These are phyloP conservation scores for Colletotrichum costaricense DNA, from an alignment of 2,329 filamentous ascomycete species.

Conservation along the genomic window DNA sequence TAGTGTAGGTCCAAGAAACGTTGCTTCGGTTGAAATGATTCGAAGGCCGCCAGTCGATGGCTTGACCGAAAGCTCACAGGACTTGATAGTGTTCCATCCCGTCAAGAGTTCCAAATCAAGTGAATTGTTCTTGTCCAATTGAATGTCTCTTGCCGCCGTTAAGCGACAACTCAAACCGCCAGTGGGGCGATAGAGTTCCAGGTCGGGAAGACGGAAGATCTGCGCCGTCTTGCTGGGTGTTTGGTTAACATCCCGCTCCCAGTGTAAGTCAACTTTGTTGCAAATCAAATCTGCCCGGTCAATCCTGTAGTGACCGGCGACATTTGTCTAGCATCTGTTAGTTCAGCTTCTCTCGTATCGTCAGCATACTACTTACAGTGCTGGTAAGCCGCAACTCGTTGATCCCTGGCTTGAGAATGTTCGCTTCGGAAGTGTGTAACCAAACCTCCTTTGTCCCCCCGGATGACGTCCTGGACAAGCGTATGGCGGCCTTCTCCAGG, in stretches of 20 bases:
- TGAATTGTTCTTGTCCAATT: constrained; percentile 82
- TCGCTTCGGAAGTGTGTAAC: constrained; percentile 44
- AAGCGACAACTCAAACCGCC: constrained; percentile 77
- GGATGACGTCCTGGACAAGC: constrained; percentile 38
- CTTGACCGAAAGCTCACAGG: constrained; percentile 70
- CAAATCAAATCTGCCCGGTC: constrained; percentile 76
- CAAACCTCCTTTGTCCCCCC: constrained; percentile 61
- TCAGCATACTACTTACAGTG: constrained; percentile 45
- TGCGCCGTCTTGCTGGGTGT: constrained; percentile 56
- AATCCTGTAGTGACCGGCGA: constrained; percentile 80
- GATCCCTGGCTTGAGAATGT: constrained; percentile 65
- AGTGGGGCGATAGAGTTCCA: constrained; percentile 79
- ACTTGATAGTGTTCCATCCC: constrained; percentile 77
- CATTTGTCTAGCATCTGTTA: constrained; percentile 62
- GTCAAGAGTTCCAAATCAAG: constrained; percentile 79
- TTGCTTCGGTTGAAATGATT: constrained; percentile 70
- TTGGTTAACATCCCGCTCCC: constrained; percentile 69
- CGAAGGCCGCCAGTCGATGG: constrained; percentile 75
- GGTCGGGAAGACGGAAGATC: constrained; percentile 68
- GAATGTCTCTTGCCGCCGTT: constrained; percentile 74
- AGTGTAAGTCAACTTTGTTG: constrained; percentile 72
- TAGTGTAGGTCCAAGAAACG: constrained; percentile 55
- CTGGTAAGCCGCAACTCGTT: constrained; percentile 44
- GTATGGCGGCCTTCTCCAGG: constrained; percentile 64
- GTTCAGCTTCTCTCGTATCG: not conserved